phyloP scores from a whole-genome alignment of 441 rosid genomes.

The Bocquillonia castaneifolia region DNA sequence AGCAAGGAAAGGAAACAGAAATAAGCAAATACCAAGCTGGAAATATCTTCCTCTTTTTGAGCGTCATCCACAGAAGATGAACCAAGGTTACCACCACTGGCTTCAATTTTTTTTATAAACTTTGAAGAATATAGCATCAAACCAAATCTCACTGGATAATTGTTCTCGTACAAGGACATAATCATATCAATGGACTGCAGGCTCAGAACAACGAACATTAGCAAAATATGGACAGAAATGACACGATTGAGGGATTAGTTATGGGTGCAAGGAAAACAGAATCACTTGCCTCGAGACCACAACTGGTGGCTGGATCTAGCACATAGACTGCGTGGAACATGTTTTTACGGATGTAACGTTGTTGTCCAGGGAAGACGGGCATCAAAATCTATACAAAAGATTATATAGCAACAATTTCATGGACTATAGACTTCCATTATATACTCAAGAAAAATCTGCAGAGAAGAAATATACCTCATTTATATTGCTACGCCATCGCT shows the following conservation, averaged over 20 bases:
- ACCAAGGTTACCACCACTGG: slow-evolving; percentile 47
- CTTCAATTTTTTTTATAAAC: slow-evolving; percentile 59
- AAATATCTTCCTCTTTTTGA: slow-evolving; percentile 65
- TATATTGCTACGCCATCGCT: slow-evolving; percentile 88
- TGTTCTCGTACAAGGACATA: slow-evolving; percentile 72
- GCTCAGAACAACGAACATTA: slow-evolving; percentile 30
- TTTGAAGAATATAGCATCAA: slow-evolving; percentile 76
- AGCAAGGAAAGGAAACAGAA: slow-evolving; percentile 16
- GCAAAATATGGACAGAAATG: slow-evolving; percentile 5
- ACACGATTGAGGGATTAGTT: not conserved
- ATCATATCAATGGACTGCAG: slow-evolving; percentile 80
- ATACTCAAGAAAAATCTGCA: slow-evolving; percentile 17
- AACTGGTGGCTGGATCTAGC: slow-evolving; percentile 83
- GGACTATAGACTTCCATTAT: slow-evolving; percentile 22
- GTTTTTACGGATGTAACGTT: slow-evolving; percentile 94
- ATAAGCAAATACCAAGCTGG: slow-evolving; percentile 71
- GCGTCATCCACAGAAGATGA: slow-evolving; percentile 35
- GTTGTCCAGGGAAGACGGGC: slow-evolving; percentile 98
- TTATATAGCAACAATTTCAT: slow-evolving; percentile 13
- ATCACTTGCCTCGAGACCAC: slow-evolving; percentile 89
- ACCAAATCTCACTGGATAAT: slow-evolving; percentile 89
- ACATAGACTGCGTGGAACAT: slow-evolving; percentile 91
- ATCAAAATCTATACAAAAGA: slow-evolving; percentile 71
- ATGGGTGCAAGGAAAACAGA: slow-evolving; percentile 8
- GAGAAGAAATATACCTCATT: slow-evolving; percentile 63